Evolutionary conservation across 352 stramenopile species (phyloP), one percentile per base, ranked within the genome.

Genomic region (Phytopythium mirpurense): DNA sequence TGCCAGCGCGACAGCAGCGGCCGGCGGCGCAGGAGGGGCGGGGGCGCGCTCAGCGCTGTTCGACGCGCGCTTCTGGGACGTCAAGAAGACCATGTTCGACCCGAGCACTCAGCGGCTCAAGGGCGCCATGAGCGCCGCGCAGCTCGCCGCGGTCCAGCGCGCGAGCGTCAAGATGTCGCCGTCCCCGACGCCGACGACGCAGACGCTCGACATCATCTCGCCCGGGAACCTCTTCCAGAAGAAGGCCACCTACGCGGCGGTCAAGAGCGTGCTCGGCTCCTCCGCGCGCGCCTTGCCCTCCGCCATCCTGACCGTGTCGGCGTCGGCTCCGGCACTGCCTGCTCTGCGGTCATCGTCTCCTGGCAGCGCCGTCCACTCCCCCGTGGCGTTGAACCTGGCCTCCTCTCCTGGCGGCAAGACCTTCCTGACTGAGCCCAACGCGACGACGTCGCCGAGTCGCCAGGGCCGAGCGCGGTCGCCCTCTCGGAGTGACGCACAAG

Each of bases 11-110:
- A 4, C 41, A 19, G 23, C n/a, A 10, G 21, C 34, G 5, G 31
- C 34, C 34, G 23, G 2, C 36, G 36, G 32, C 9, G 11, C 46
- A n/a, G 46, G 29, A 5, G 21, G 4, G 0, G 43, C 51, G 45
- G 26, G 59, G 51, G 45, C 52, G 34, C 61, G 51, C 23, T 71
- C 55, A 38, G 79, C 43, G 9, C 36, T 64, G 14, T 83, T 89
- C 35, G 75, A 89, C 26, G 59, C 67, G 31, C 71, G 72, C 2
- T 89, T 86, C 63, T 85, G 74, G 73, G 78, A 86, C 57, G 78
- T 87, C 12, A 86, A 87, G 51, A 72, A 72, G 37, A 86, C 67
- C 51, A 80, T 86, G 67, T 74, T 83, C n/a, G 72, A 87, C 37
- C 46, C 49, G 0, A 54, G 59, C 1, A 62, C 68, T 2, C 65